A percentile compares a stretch with the other conserved stretches of the same genome.
Evolutionary conservation across 257 asterid species (phyloP).

Genomic region (Leonotis leonurus): DNA sequence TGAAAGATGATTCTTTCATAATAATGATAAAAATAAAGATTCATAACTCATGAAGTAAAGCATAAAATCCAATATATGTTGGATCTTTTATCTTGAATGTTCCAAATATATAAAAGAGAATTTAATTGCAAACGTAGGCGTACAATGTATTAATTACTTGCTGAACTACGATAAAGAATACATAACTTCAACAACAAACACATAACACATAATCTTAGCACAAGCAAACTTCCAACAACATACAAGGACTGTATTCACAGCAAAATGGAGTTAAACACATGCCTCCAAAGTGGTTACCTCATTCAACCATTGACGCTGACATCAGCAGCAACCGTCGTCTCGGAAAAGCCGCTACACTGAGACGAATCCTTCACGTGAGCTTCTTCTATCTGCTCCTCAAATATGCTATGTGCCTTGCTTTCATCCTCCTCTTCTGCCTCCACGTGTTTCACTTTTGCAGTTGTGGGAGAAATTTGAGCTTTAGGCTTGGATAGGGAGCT

Average conservation of each 20-base stretch:
- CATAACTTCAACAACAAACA: conserved; percentile 10
- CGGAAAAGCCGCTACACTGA: conserved; percentile 16
- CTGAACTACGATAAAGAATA: conserved; percentile 8
- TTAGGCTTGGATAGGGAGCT: conserved; percentile 36
- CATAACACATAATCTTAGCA: too few species aligned
- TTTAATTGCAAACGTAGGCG: background rate
- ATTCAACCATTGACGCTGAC: conserved; percentile 42
- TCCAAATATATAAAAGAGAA: background rate
- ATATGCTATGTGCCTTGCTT: conserved; percentile 13
- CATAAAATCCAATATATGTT: too few species aligned
- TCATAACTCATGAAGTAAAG: too few species aligned
- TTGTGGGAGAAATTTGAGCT: conserved; percentile 19
- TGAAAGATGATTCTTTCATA: too few species aligned
- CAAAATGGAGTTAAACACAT: conserved; percentile 6
- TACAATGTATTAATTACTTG: background rate
- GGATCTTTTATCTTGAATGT: background rate
- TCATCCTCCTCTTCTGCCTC: conserved; percentile 14
- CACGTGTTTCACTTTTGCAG: conserved; percentile 27
- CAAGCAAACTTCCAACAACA: conserved; percentile 25
- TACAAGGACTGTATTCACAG: conserved; percentile 26
- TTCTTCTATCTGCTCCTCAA: conserved; percentile 10
- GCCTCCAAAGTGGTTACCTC: background rate
- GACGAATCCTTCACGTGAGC: conserved; percentile 8
- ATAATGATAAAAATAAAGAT: too few species aligned
- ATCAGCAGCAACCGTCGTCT: conserved; percentile 24